Evolutionary conservation across 805 yeast species (phyloP).

Genomic region (Yarrowia osloensis): DNA sequence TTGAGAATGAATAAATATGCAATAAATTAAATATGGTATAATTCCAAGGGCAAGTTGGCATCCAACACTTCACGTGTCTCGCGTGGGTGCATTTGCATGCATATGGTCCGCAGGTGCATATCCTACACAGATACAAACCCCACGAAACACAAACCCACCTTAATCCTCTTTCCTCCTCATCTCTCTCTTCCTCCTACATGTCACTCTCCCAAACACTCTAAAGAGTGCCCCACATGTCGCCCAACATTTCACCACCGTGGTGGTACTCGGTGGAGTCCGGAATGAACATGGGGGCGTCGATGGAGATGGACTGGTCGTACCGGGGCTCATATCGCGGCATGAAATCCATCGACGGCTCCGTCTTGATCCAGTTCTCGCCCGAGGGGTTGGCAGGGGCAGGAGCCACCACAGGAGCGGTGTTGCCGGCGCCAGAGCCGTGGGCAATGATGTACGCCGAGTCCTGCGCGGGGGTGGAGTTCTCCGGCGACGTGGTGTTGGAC

Average conservation of each 20-base stretch:
- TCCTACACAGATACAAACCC: too few relatives aligned
- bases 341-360: conserved; percentile 3
- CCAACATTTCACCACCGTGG: neutral
- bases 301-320: neutral
- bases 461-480: neutral
- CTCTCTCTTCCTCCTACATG: too few relatives aligned
- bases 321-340: conserved; percentile 27
- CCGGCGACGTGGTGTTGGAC: neutral
- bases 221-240: neutral
- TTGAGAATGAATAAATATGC: conserved; percentile 4
- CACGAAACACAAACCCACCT: too few relatives aligned
- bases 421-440: neutral
- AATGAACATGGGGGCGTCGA: conserved; percentile 20
- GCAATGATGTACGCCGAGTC: conserved; percentile 8
- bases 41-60: neutral
- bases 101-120: too few relatives aligned
- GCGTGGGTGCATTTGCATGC: too few relatives aligned
- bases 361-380: conserved; percentile 1
- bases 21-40: conserved; percentile 22
- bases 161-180: too few relatives aligned
- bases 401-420: neutral
- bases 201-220: too few relatives aligned
- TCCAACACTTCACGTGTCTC: too few relatives aligned
- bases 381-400: neutral
- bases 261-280: conserved; percentile 1